Conservation (phyloP, 176 grass and related monocot species). For the Aegilops speltoides region DNA sequence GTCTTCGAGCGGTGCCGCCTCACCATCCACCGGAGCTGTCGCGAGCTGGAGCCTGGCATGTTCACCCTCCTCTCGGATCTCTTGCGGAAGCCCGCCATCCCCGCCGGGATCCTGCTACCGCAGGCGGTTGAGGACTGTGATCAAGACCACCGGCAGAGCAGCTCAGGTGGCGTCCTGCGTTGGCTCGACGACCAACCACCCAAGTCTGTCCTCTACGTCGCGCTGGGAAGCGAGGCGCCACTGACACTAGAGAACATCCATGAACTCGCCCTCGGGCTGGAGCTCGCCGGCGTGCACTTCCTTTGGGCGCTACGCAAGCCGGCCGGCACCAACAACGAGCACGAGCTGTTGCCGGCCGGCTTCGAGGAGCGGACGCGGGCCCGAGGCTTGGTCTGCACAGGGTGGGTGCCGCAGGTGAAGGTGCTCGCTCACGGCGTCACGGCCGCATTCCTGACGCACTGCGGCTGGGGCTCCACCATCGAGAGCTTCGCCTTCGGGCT, state of each 20-base stretch:
- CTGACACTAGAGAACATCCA: slow-evolving; percentile 8
- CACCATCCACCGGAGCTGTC: slow-evolving; percentile 30
- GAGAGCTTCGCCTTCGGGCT: too few species aligned
- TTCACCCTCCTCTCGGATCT: slow-evolving; percentile 23
- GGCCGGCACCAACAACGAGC: neutral
- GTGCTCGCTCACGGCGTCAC: too few species aligned
- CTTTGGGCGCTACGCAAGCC: slow-evolving; percentile 51
- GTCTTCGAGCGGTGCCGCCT: neutral
- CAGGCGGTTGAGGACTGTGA: accelerated
- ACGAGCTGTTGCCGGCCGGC: slow-evolving; percentile 17
- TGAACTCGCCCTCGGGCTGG: slow-evolving; percentile 36
- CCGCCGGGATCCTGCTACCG: slow-evolving; percentile 35
- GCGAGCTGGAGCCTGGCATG: slow-evolving; percentile 20
- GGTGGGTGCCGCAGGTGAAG: slow-evolving; percentile 35
- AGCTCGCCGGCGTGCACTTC: slow-evolving; percentile 48
- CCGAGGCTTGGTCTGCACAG: neutral
- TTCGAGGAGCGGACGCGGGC: slow-evolving; percentile 23
- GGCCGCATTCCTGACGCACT: too few species aligned
- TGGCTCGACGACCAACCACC: slow-evolving; percentile 44
- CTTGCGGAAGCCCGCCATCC: slow-evolving; percentile 20
- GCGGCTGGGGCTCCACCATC: too few species aligned
- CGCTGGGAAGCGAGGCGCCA: slow-evolving; percentile 56
- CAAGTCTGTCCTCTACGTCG: slow-evolving; percentile 49
- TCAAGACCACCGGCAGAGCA: too few species aligned
- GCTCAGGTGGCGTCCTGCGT: neutral